These are phyloP conservation scores for Lactifluus pinguis DNA, from an alignment of 768 basidiomycete genomes.

Conservation along the genomic window DNA sequence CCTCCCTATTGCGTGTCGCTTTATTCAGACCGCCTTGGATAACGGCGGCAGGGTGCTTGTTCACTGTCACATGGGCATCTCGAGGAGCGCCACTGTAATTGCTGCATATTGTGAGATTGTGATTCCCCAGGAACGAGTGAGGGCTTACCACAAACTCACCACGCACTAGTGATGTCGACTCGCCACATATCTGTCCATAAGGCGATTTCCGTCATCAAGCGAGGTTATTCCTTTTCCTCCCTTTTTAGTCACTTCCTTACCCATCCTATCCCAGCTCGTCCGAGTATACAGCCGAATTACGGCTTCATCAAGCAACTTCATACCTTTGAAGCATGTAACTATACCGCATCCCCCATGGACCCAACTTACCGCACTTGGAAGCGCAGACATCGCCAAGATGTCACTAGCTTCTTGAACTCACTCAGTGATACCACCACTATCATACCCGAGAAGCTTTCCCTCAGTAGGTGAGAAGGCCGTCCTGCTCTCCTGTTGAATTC, in stretches of 20 bases:
- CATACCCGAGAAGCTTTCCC: slow-evolving; percentile 39
- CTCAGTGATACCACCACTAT: slow-evolving; percentile 45
- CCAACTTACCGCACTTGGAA: slow-evolving; percentile 50
- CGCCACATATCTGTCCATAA: slow-evolving; percentile 6
- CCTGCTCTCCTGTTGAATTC: background rate
- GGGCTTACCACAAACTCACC: background rate
- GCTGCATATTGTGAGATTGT: slow-evolving; percentile 63
- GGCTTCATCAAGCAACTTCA: slow-evolving; percentile 53
- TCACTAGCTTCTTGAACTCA: slow-evolving; percentile 42
- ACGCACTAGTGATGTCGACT: slow-evolving; percentile 17
- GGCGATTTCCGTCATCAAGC: slow-evolving; percentile 23
- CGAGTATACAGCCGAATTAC: slow-evolving; percentile 33
- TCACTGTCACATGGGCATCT: slow-evolving; percentile 68
- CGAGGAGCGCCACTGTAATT: slow-evolving; percentile 60
- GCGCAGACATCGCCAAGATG: slow-evolving; percentile 43
- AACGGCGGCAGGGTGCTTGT: slow-evolving; percentile 51
- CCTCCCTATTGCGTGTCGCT: slow-evolving; percentile 47
- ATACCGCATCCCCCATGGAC: slow-evolving; percentile 34
- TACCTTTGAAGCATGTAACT: slow-evolving; percentile 43
- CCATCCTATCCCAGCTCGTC: slow-evolving; percentile 26
- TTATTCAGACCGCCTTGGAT: slow-evolving; percentile 51
- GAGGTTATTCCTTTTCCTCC: slow-evolving; percentile 27
- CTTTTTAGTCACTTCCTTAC: slow-evolving; percentile 14
- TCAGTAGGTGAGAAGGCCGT: slow-evolving; percentile 36
- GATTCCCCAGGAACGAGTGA: background rate